A percentile compares a stretch with the other conserved stretches of the same genome.
Evolutionary conservation across 371 early-diverging fungal species (phyloP).

Genomic region (Mortierella polycephala): DNA sequence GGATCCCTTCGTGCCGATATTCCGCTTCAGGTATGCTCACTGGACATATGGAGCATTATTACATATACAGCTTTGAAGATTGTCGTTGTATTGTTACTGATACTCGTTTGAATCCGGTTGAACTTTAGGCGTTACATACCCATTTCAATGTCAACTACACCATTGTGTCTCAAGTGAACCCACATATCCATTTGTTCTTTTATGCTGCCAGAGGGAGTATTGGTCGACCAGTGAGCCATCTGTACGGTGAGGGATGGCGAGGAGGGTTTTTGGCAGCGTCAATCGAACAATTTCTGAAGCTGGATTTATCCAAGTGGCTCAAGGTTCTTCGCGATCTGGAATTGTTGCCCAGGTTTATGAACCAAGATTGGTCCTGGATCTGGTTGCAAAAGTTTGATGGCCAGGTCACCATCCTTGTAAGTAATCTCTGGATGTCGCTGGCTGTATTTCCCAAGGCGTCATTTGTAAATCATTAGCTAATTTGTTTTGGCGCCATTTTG

Average conservation of each 20-base stretch:
- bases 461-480: not conserved
- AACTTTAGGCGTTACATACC: slow-evolving; percentile 67
- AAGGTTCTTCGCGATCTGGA: slow-evolving; percentile 81
- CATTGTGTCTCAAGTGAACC: slow-evolving; percentile 91
- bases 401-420: slow-evolving; percentile 83
- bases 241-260: slow-evolving; percentile 72
- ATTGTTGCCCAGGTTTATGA: slow-evolving; percentile 77
- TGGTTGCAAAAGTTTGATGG: slow-evolving; percentile 93
- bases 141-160: slow-evolving; percentile 90
- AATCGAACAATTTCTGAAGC: slow-evolving; percentile 81
- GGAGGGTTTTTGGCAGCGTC: slow-evolving; percentile 90
- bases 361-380: slow-evolving; percentile 84
- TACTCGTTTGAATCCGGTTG: not conserved
- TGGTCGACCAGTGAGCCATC: slow-evolving; percentile 70
- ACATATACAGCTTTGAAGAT: too few relatives aligned
- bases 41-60: not conserved
- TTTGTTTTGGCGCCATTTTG: not conserved
- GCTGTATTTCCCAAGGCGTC: too few relatives aligned
- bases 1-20: slow-evolving; percentile 91
- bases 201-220: slow-evolving; percentile 80
- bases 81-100: not conserved
- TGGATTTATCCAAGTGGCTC: slow-evolving; percentile 91
- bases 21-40: slow-evolving; percentile 60
- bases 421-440: slow-evolving; percentile 1
- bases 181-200: slow-evolving; percentile 89